Base-by-base conservation (phyloP, 2,329 filamentous ascomycete genomes). In the Aspergillus sp. region DNA sequence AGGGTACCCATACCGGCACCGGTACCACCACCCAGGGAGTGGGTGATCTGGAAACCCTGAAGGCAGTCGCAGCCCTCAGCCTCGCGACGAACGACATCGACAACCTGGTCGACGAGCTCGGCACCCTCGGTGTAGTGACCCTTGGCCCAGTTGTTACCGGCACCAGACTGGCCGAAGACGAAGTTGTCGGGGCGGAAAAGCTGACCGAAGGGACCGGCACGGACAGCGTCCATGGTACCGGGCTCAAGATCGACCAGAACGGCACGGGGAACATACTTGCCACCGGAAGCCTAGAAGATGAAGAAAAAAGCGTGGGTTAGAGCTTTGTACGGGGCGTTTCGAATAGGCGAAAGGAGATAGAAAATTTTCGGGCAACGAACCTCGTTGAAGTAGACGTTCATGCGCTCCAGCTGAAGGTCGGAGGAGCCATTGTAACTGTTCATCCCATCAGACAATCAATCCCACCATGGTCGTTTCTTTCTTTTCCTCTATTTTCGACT, bases 91-190 rank as follows among this genome's bases (percentile, higher is more conserved):
- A 99, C 94, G 69, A 99, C 95, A 78, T 98, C 95, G 72, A 99
- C 88, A 71, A 99, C 95, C 77, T 97, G 87, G 85, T 99, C 95
- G 71, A 99, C 95, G 66, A 98, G 88, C 85, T 99, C 95, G 71
- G 95, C 95, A 88, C 95, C 95, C 85, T 99, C 95, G 68, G 95
- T 99, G 88, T 99, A 99, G 81, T 99, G 95, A 84, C 95, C 95
- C 90, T 98, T 99, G 82, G 95, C 95, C 95, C 95, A 99, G 89
- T 98, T 98, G 92, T 99, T 99, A 84, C 95, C 95, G 80, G 95
- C 95, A 87, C 95, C 94, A 74, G 95, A 98, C 85, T 98, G 95
- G 74, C 95, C 95, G 81, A 98, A 98, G 78, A 98, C 92, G 83
- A 98, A 98, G 90, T 98, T 99, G 85, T 99, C 95, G 78, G 95